A percentile compares a stretch with the other conserved stretches of the same genome.
phyloP scores from a whole-genome alignment of 345 rosid genomes.

The Brassica incana region DNA sequence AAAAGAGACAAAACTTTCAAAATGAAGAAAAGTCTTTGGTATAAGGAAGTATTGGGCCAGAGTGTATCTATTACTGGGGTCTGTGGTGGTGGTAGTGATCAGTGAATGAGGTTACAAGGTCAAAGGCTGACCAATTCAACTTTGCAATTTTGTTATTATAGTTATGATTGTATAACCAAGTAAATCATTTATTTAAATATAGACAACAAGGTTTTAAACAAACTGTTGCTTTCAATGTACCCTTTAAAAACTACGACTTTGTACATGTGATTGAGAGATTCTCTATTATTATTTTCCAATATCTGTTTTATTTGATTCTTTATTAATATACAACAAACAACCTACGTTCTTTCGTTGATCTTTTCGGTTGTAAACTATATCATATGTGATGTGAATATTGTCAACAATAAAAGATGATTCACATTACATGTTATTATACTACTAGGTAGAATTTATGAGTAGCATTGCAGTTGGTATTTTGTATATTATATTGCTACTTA shows the following conservation, averaged over 20 bases:
- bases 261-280: slow-evolving; percentile 35
- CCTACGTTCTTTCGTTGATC: neutral
- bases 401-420: neutral
- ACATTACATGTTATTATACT: neutral
- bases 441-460: neutral
- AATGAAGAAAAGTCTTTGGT: slow-evolving; percentile 63
- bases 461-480: neutral
- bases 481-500: neutral
- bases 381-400: neutral
- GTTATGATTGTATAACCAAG: neutral
- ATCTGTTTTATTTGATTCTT: slow-evolving; percentile 12
- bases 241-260: slow-evolving; percentile 30
- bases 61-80: slow-evolving; percentile 20
- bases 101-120: slow-evolving; percentile 37
- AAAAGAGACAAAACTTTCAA: slow-evolving; percentile 24
- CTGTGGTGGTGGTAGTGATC: neutral
- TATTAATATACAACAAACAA: neutral
- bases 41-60: slow-evolving; percentile 22
- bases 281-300: neutral
- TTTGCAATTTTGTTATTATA: slow-evolving; percentile 12
- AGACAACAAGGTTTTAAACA: slow-evolving; percentile 8
- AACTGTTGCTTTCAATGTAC: slow-evolving; percentile 30
- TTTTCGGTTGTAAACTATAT: neutral
- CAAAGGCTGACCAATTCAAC: slow-evolving; percentile 76
- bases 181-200: neutral